phyloP scores from a whole-genome alignment of 225 moss, liverwort and hornwort genomes.

The Pseudoscleropodium purum region DNA sequence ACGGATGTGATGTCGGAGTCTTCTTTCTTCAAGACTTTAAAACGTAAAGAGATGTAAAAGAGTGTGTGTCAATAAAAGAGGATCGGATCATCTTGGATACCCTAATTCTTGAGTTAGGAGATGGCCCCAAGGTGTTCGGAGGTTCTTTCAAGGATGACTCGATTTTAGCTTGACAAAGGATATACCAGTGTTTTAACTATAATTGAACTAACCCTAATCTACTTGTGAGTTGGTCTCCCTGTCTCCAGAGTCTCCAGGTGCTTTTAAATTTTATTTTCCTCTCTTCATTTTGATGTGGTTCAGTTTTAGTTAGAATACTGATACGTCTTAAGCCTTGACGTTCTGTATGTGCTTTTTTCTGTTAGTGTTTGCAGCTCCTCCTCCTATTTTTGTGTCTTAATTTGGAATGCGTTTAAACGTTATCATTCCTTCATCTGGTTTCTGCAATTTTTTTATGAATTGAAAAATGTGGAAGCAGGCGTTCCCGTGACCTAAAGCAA shows the following conservation, averaged over 20 bases:
- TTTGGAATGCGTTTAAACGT: neutral
- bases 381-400: neutral
- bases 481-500: neutral
- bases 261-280: neutral
- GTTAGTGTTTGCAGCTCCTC: neutral
- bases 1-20: neutral
- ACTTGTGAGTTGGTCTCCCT: neutral
- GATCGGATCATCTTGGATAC: neutral
- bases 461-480: neutral
- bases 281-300: neutral
- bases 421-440: neutral
- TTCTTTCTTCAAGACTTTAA: neutral
- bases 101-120: neutral
- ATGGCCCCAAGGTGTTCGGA: neutral
- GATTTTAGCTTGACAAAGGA: neutral
- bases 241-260: neutral
- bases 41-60: no score
- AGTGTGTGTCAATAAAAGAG: neutral
- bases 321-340: neutral
- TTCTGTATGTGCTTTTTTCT: neutral
- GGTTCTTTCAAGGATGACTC: neutral
- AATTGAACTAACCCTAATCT: neutral
- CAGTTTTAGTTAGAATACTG: neutral
- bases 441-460: neutral
- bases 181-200: neutral